A percentile compares a stretch with the other conserved stretches of the same genome.
Conservation (phyloP, 768 basidiomycete genomes). For the Kwoniella sp. region DNA sequence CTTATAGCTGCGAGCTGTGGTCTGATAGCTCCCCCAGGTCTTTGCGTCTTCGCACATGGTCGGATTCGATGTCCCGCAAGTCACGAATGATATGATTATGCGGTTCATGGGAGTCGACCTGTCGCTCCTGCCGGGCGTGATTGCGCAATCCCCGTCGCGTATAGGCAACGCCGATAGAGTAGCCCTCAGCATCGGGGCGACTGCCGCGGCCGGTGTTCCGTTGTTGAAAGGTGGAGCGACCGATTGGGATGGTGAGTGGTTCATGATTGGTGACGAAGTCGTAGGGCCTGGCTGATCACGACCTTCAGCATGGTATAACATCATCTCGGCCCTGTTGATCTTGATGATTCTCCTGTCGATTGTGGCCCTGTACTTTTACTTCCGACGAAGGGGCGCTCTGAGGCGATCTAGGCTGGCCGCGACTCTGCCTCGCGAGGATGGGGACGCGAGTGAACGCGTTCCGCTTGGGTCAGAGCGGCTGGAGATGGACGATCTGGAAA, state of each 20-base stretch:
- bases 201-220: constrained; percentile 56
- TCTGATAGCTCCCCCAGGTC: constrained; percentile 65
- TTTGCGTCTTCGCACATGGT: constrained; percentile 22
- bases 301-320: constrained; percentile 80
- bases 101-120: constrained; percentile 95
- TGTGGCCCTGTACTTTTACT: constrained; percentile 76
- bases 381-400: constrained; percentile 56
- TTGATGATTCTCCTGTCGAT: constrained; percentile 66
- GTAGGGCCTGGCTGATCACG: neutral
- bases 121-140: constrained; percentile 69
- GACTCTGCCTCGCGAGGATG: constrained; percentile 16
- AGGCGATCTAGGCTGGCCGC: constrained; percentile 38
- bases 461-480: constrained; percentile 49
- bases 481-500: constrained; percentile 73
- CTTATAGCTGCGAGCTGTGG: neutral
- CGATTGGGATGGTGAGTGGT: constrained; percentile 76
- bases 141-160: constrained; percentile 73
- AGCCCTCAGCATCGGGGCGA: constrained; percentile 55
- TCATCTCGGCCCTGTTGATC: constrained; percentile 80
- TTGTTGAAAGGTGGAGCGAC: constrained; percentile 63
- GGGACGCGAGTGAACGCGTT: constrained; percentile 38
- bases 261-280: neutral
- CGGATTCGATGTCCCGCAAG: constrained; percentile 69
- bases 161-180: constrained; percentile 73
- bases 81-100: constrained; percentile 95